phyloP scores from a whole-genome alignment of 306 rosid species.

The Vachellia collinsii region DNA sequence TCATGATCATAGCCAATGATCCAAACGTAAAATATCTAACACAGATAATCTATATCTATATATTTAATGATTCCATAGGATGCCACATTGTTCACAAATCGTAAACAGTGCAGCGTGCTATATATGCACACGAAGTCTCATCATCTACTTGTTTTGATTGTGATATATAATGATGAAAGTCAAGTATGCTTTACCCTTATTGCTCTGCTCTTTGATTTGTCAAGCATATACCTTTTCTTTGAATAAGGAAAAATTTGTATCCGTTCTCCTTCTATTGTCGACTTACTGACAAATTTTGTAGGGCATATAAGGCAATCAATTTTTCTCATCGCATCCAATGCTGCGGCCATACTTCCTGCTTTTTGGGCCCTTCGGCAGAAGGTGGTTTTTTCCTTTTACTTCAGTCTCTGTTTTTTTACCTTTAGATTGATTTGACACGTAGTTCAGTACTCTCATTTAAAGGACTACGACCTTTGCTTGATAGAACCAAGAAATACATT shows the following conservation, averaged over 20 bases:
- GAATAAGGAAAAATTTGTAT: background rate
- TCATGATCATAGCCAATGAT: background rate
- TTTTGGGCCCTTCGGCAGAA: conserved; percentile 85
- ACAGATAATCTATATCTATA: background rate
- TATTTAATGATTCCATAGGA: too few relatives aligned
- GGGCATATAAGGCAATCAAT: conserved; percentile 84
- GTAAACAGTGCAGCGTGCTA: background rate
- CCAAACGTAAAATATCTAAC: background rate
- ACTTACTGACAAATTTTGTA: conserved; percentile 40
- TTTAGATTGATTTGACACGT: background rate
- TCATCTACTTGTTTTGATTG: background rate
- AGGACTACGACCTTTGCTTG: background rate
- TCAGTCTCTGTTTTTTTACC: background rate
- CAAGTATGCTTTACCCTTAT: background rate
- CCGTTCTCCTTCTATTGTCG: conserved; percentile 6
- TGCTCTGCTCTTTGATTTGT: conserved; percentile 18
- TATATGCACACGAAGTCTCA: background rate
- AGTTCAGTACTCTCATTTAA: background rate
- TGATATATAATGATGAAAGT: conserved; percentile 9
- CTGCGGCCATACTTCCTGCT: conserved; percentile 88
- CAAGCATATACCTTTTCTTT: conserved; percentile 26
- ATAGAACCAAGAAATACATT: background rate
- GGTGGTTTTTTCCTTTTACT: conserved; percentile 50
- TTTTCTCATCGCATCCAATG: conserved; percentile 83
- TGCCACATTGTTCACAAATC: background rate